Conservation (phyloP, 768 basidiomycete species). For the Auricularia heimuer region DNA sequence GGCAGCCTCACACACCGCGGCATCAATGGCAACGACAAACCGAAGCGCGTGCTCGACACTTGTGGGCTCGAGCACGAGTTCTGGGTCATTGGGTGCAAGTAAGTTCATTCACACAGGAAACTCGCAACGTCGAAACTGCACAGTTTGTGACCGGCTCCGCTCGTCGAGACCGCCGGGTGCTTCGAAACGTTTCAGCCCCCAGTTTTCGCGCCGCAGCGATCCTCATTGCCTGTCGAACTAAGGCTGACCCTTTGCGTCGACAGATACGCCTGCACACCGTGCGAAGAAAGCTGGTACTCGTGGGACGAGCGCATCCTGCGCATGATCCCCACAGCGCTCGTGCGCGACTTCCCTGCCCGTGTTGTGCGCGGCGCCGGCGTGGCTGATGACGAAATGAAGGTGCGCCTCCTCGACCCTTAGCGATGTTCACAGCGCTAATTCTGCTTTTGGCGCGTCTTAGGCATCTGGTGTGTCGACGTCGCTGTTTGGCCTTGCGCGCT, state of each 20-base stretch:
- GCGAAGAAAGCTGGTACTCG: conserved; percentile 57
- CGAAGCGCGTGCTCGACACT: conserved; percentile 64
- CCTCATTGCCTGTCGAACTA: too few species aligned
- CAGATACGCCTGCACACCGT: conserved; percentile 51
- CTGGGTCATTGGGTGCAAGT: conserved; percentile 55
- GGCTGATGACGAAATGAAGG: too few species aligned
- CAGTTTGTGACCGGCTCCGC: too few species aligned
- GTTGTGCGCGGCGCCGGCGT: too few species aligned
- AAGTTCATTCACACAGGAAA: too few species aligned
- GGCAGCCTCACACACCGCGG: conserved; percentile 55
- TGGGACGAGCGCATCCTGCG: conserved; percentile 65
- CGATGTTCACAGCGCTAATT: too few species aligned
- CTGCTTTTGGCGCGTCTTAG: neutral
- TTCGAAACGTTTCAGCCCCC: too few species aligned
- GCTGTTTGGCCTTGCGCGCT: neutral
- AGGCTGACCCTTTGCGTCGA: too few species aligned
- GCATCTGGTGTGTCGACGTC: neutral
- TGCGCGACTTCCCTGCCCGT: neutral
- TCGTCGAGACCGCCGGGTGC: too few species aligned
- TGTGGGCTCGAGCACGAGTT: conserved; percentile 34
- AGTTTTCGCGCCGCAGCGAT: too few species aligned
- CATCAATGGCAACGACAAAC: conserved; percentile 40
- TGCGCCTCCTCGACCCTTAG: too few species aligned
- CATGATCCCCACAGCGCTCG: conserved; percentile 18
- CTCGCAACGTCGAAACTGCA: too few species aligned